Evolutionary conservation across 495 filamentous ascomycete species (phyloP).

Genomic region (Xylaria grammica): DNA sequence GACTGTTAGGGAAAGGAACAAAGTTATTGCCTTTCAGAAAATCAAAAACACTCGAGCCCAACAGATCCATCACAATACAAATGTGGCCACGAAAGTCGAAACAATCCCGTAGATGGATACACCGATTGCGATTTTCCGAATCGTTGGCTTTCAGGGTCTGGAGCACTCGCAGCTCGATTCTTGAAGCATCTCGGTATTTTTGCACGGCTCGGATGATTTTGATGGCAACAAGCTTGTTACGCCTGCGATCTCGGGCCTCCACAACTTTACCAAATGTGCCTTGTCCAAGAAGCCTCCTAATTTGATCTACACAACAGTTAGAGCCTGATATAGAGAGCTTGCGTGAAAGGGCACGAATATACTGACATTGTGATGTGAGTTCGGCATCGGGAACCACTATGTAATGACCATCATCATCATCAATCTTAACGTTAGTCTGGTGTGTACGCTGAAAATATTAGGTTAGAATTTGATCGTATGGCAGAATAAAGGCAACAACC

Average conservation of each 20-base stretch:
- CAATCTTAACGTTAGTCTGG: constrained; percentile 65
- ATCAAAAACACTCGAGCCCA: constrained; percentile 97
- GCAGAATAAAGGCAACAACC: background rate
- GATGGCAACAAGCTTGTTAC: constrained; percentile 81
- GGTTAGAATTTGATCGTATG: background rate
- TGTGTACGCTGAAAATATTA: constrained; percentile 44
- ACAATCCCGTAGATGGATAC: constrained; percentile 95
- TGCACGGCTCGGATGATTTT: constrained; percentile 98
- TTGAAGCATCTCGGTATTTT: constrained; percentile 96
- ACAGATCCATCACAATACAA: constrained; percentile 96
- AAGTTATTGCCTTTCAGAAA: constrained; percentile 95
- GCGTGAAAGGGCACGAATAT: background rate
- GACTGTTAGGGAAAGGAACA: constrained; percentile 97
- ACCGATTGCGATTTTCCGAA: constrained; percentile 88
- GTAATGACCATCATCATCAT: constrained; percentile 97
- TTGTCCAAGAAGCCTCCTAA: constrained; percentile 87
- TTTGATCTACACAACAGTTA: constrained; percentile 69
- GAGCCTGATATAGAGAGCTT: constrained; percentile 19
- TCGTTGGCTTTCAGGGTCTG: constrained; percentile 91
- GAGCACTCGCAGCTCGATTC: constrained; percentile 91
- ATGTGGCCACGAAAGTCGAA: constrained; percentile 98
- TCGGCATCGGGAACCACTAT: constrained; percentile 83
- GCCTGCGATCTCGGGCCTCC: constrained; percentile 79
- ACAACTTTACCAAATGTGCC: constrained; percentile 99
- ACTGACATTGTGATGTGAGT: constrained; percentile 89